These are phyloP conservation scores for Claviceps monticola DNA, from an alignment of 2,329 filamentous ascomycete species.

Conservation along the genomic window DNA sequence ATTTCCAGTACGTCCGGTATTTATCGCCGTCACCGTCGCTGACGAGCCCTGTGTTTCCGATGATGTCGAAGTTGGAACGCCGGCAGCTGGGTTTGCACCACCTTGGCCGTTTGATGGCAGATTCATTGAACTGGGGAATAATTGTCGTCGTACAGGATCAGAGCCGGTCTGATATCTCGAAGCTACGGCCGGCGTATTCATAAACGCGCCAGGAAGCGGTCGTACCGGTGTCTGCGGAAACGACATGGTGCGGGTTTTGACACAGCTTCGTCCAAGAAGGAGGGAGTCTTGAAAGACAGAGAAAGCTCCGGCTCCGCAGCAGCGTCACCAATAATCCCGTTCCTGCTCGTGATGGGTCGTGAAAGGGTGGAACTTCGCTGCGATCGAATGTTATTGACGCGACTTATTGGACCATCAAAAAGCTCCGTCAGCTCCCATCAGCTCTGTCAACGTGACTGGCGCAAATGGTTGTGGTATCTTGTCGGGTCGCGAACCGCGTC, in stretches of 20 bases:
- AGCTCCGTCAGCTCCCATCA: neutral
- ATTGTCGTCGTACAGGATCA: conserved; percentile 36
- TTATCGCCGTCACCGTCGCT: conserved; percentile 12
- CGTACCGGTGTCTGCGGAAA: conserved; percentile 51
- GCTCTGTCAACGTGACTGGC: conserved; percentile 1
- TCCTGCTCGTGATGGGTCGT: neutral
- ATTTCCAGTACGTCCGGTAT: conserved; percentile 13
- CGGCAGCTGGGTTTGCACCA: conserved; percentile 8
- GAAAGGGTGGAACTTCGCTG: neutral
- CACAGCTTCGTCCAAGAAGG: neutral
- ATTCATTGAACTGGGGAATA: conserved; percentile 27
- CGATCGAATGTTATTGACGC: conserved; percentile 2
- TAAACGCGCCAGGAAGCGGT: conserved; percentile 59
- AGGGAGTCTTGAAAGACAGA: neutral
- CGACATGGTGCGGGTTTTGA: conserved; percentile 30
- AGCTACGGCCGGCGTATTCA: conserved; percentile 56
- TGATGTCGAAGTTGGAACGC: neutral
- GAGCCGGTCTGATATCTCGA: conserved; percentile 30
- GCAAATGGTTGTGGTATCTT: neutral
- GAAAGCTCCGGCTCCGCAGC: neutral
- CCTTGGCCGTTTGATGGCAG: conserved; percentile 7
- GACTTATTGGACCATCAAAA: conserved; percentile 5
- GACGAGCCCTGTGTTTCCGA: conserved; percentile 1
- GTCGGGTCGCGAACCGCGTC: neutral
- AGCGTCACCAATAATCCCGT: conserved; percentile 1